These are phyloP conservation scores for Aspergillus affinis DNA, from an alignment of 495 filamentous ascomycete species.

Conservation along the genomic window DNA sequence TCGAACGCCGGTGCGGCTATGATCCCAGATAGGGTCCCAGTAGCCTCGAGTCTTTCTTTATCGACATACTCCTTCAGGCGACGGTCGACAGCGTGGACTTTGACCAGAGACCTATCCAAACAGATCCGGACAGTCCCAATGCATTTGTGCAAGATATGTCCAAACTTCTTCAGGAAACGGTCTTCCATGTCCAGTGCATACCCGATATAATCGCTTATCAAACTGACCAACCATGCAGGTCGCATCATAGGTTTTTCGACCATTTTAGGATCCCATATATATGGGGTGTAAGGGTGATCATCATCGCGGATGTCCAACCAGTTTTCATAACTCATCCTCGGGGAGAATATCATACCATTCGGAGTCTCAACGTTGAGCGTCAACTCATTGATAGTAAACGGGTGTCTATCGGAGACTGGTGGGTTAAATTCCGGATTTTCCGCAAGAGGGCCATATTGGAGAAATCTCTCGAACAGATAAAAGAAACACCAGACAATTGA, in stretches of 20 bases:
- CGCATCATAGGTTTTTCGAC: neutral
- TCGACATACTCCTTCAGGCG: no score
- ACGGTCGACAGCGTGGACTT: no score
- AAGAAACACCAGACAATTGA: constrained; percentile 6
- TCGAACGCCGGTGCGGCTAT: no score
- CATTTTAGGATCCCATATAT: neutral
- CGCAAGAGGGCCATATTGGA: constrained; percentile 5
- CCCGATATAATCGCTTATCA: no score
- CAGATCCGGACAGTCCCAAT: no score
- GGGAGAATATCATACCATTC: neutral
- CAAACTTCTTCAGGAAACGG: no score
- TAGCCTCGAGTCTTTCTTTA: no score
- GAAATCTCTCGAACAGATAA: constrained; percentile 2
- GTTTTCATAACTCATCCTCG: neutral
- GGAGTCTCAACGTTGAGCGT: neutral
- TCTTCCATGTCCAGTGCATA: no score
- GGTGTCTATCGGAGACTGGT: neutral
- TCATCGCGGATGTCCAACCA: neutral
- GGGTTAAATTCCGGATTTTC: neutral
- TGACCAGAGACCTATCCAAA: no score
- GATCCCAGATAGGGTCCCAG: no score
- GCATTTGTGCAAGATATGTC: no score
- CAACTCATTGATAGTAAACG: neutral
- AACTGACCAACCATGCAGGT: neutral
- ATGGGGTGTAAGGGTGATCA: neutral